phyloP scores from a whole-genome alignment of 2,329 filamentous ascomycete genomes.

The Xylaria sp. region DNA sequence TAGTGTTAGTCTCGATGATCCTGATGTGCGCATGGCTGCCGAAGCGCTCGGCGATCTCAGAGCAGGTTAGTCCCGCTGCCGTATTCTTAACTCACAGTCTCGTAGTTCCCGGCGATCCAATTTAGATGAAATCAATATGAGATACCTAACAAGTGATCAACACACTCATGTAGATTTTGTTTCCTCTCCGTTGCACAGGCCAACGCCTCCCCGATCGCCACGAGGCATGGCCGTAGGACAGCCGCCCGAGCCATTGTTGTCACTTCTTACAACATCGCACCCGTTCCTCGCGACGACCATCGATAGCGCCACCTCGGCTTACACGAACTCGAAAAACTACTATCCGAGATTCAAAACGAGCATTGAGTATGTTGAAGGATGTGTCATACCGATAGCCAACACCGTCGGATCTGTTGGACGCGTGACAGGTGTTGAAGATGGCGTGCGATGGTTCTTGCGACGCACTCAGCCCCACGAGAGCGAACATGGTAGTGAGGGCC shows the following conservation, averaged over 20 bases:
- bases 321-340: constrained; percentile 83
- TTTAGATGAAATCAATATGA: background rate
- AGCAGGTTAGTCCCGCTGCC: constrained; percentile 51
- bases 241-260: constrained; percentile 73
- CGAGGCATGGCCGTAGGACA: constrained; percentile 37
- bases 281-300: constrained; percentile 81
- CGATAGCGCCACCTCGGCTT: constrained; percentile 76
- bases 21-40: constrained; percentile 64
- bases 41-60: constrained; percentile 70
- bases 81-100: background rate
- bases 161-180: constrained; percentile 52
- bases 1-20: constrained; percentile 58
- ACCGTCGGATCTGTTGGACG: constrained; percentile 79
- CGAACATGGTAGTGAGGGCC: constrained; percentile 42
- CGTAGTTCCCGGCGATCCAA: background rate
- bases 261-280: constrained; percentile 81
- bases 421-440: constrained; percentile 80
- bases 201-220: constrained; percentile 38
- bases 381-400: constrained; percentile 78
- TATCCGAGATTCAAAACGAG: constrained; percentile 84
- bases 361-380: constrained; percentile 85
- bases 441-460: constrained; percentile 77
- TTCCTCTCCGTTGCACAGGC: constrained; percentile 52
- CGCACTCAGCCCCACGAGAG: constrained; percentile 44
- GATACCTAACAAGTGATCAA: constrained; percentile 15